These are phyloP conservation scores for Dipodascus albidus DNA, from an alignment of 805 yeast species.

Conservation along the genomic window DNA sequence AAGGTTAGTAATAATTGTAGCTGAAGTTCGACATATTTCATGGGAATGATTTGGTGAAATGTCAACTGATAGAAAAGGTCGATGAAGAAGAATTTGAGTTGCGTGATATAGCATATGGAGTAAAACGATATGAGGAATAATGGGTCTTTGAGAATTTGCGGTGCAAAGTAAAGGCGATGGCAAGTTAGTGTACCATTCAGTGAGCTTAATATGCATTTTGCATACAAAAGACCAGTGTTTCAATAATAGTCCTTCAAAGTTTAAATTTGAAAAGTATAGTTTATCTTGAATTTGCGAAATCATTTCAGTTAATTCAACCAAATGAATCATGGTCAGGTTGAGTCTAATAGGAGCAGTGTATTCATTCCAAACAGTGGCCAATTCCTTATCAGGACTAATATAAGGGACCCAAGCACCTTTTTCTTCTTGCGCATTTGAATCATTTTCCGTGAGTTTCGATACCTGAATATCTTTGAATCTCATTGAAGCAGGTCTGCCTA, in stretches of 20 bases:
- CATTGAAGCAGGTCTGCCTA: constrained; percentile 13
- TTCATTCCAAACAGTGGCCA: neutral
- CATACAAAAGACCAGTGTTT: neutral
- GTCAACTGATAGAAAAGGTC: constrained; percentile 9
- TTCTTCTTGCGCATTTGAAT: constrained; percentile 5
- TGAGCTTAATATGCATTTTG: constrained; percentile 6
- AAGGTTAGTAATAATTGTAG: constrained; percentile 6
- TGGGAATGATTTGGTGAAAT: constrained; percentile 2
- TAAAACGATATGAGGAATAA: constrained; percentile 11
- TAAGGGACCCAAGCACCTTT: constrained; percentile 12
- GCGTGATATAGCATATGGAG: constrained; percentile 11
- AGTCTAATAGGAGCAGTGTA: constrained; percentile 9
- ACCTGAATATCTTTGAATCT: constrained; percentile 11
- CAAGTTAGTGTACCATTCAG: constrained; percentile 8
- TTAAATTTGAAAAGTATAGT: constrained; percentile 9
- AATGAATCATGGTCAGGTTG: constrained; percentile 11
- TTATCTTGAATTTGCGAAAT: constrained; percentile 9
- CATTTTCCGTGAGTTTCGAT: constrained; percentile 5
- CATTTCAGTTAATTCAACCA: constrained; percentile 11
- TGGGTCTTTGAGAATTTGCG: neutral
- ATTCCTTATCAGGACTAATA: constrained; percentile 1
- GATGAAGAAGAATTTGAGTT: constrained; percentile 10
- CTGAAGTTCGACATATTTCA: constrained; percentile 8
- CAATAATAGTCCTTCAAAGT: constrained; percentile 1
- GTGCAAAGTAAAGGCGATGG: constrained; percentile 6